Base-by-base conservation (phyloP, 179 eudicot genomes). In the Gypsophila paniculata region DNA sequence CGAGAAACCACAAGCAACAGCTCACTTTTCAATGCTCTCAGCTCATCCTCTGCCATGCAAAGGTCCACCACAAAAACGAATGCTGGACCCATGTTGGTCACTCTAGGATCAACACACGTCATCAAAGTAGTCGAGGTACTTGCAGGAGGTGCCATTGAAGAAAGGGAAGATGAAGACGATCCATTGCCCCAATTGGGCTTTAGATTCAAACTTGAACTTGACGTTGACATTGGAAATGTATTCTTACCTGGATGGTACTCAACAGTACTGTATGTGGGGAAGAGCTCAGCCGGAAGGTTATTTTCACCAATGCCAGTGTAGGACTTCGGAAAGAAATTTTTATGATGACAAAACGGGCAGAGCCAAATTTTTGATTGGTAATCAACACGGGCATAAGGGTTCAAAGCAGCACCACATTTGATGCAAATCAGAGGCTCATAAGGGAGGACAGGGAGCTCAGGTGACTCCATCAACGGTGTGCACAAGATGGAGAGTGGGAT, bases 321-420 rank as follows among this genome's bases (percentile, higher is more conserved):
- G 0, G 91, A 79, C 39, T 82, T 86, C 0, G 99, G 99, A 42
- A 95, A 95, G 17, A 75, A 76, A 72, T 88, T 90, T 69, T 76
- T 90, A 29, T 75, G 70, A 73, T 79, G 69, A 67, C 99, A 95
- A 79, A 95, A 95, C 23, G 99, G 93, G 88, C 99, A 95, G 62
- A 83, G 79, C 99, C 99, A 95, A 67, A 88, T 85, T 69, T 84
- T 84, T 11, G 95, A 77, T 18, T 70, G 82, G 82, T 92, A 92
- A 70, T 95, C 93, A n/a, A 95, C 91, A 51, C 99, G 92, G 2
- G 98, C 86, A 68, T 87, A 95, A n/a, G 99, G 99, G 84, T 95
- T 95, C 67, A 92, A 77, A 15, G 85, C 83, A 11, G 96, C 93
- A 42, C 76, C 82, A 79, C 99, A 95, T 0, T 36, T 77, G 54